Base-by-base conservation (phyloP, 164 flowering plant genomes). In the Kingdonia uniflora region DNA sequence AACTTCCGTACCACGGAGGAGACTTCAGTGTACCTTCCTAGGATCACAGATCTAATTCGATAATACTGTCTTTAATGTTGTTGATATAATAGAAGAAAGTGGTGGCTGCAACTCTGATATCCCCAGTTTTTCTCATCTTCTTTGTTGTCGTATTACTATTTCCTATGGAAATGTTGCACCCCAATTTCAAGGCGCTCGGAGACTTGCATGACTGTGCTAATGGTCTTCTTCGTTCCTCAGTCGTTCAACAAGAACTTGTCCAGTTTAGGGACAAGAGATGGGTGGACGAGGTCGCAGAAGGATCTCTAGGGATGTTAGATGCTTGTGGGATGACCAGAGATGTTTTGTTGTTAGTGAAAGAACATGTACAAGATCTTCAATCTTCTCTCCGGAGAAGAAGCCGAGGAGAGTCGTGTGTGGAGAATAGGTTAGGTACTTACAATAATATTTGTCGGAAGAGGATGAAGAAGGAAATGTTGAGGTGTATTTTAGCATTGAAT, bases 351-450 rank as follows among this genome's bases (percentile, higher is more conserved):
- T 39, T 65, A 22, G 56, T 50, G 17, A 65, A 41, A n/a, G 59
- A 59, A 43, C 59, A 59, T 26, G 11, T 58, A 2, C 68, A 65
- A 49, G 63, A 54, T 39, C 45, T 65, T 19, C 59, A 54, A 53
- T 58, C 63, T 21, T 20, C 59, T 49, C 43, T 65, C 16, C 63
- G 68, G 11, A 54, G 59, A 49, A 65, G 68, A n/a, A 47, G 15
- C 3, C 15, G 39, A 1, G 49, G 55, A 42, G 55, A 48, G 14
- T 16, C 20, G 16, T 43, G 24, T 23, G 35, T n/a, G 0, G 22
- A 26, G 16, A 49, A n/a, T 1, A 62, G 42, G 33, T 42, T 12
- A 6, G 43, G 54, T 40, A 29, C 47, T 25, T 55, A 33, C 19
- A n/a, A 29, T 8, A 29, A 50, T 19, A 42, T 39, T 26, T 56